Conservation (phyloP, 164 flowering plant genomes). For the Stephania yunnanensis region DNA sequence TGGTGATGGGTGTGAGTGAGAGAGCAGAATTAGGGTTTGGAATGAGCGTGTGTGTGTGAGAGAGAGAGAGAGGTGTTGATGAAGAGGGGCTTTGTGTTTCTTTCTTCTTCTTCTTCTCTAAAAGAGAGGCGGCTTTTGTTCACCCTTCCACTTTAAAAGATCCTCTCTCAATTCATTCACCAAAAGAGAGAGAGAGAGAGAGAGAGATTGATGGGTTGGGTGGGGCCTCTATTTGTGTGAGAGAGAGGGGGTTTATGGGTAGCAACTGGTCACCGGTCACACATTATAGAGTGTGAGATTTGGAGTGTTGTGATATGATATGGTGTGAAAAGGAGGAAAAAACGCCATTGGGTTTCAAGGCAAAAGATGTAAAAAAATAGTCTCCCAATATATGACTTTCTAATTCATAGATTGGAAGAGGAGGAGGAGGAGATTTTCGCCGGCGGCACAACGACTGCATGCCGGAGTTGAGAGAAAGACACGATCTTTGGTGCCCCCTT, state of each 20-base stretch:
- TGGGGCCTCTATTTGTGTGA: slow-evolving; percentile 26
- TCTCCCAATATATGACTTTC: no score
- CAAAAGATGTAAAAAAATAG: no score
- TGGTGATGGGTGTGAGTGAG: no score
- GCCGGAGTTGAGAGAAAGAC: no score
- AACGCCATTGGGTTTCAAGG: neutral
- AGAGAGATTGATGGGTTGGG: slow-evolving; percentile 14
- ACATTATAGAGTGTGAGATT: neutral
- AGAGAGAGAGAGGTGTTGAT: neutral
- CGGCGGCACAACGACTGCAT: no score
- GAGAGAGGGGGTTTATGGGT: neutral
- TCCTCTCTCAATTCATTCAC: slow-evolving; percentile 3
- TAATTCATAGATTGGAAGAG: no score
- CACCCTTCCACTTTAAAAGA: slow-evolving; percentile 28
- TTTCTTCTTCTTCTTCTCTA: slow-evolving; percentile 17
- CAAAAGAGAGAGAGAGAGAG: slow-evolving; percentile 3
- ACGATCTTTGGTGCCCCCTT: no score
- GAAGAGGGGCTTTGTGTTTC: neutral
- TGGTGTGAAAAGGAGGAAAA: neutral
- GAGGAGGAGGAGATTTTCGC: no score
- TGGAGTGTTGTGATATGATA: neutral
- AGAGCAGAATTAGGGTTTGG: neutral
- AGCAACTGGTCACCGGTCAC: slow-evolving; percentile 2
- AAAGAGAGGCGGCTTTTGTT: slow-evolving; percentile 30
- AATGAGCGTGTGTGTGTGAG: no score